These are phyloP conservation scores for Yarrowia sp. DNA, from an alignment of 805 yeast species.

Conservation along the genomic window DNA sequence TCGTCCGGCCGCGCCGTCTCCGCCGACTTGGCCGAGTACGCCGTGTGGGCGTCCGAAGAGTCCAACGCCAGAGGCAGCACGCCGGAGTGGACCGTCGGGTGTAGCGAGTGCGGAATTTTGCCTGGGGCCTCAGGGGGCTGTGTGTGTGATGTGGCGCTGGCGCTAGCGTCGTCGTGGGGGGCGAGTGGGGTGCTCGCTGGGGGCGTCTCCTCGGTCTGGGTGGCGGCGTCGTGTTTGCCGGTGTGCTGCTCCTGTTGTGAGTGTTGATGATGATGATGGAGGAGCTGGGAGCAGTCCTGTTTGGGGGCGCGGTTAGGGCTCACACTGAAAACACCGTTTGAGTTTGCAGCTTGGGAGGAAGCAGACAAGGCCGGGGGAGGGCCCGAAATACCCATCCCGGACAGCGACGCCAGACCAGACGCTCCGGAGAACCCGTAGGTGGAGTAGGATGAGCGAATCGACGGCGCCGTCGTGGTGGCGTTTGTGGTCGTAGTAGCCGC, in stretches of 20 bases:
- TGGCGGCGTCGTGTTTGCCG: slow-evolving; percentile 2
- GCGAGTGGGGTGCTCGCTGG: neutral
- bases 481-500: slow-evolving; percentile 10
- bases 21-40: neutral
- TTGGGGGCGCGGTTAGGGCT: slow-evolving; percentile 23
- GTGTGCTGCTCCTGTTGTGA: neutral
- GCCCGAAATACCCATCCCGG: neutral
- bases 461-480: slow-evolving; percentile 18
- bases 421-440: neutral
- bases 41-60: slow-evolving; percentile 2
- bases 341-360: slow-evolving; percentile 13
- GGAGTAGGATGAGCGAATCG: slow-evolving; percentile 19
- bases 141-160: neutral
- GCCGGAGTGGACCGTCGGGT: neutral
- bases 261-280: neutral
- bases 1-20: neutral
- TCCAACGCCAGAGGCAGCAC: slow-evolving; percentile 12
- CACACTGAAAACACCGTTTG: neutral
- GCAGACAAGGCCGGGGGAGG: neutral
- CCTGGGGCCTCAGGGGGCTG: slow-evolving; percentile 1
- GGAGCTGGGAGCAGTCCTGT: slow-evolving; percentile 20
- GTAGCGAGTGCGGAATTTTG: slow-evolving; percentile 26
- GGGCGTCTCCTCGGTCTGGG: slow-evolving; percentile 3
- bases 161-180: neutral
- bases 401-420: neutral